A percentile compares a stretch with the other conserved stretches of the same genome.
Evolutionary conservation across 2,329 filamentous ascomycete species (phyloP).

Genomic region (Colletotrichum falcatum): DNA sequence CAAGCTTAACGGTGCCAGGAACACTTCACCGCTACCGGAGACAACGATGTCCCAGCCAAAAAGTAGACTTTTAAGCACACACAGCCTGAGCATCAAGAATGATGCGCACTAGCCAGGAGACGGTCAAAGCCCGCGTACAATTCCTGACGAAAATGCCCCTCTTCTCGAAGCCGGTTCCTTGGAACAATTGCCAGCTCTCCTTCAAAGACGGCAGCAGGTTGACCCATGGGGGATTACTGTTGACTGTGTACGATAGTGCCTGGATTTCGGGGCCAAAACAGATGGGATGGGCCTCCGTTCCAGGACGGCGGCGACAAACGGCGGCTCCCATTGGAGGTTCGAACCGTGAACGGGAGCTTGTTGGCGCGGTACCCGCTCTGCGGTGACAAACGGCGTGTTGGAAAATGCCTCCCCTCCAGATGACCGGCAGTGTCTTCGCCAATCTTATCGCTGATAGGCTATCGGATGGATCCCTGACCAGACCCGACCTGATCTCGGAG

Average conservation of each 20-base stretch:
- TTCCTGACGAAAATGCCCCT: constrained; percentile 32
- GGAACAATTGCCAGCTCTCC: constrained; percentile 25
- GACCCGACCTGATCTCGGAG: constrained; percentile 2
- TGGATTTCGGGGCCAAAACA: constrained; percentile 7
- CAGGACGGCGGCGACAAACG: constrained; percentile 9
- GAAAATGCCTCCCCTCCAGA: constrained; percentile 14
- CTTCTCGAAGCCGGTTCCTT: constrained; percentile 27
- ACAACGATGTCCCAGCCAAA: constrained; percentile 28
- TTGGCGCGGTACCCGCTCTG: constrained; percentile 31
- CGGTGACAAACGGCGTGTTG: constrained; percentile 9
- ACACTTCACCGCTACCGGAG: constrained; percentile 34
- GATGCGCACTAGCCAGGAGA: constrained; percentile 9
- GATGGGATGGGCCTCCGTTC: constrained; percentile 35
- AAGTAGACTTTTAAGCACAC: neutral
- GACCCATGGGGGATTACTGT: constrained; percentile 3
- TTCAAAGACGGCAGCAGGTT: neutral
- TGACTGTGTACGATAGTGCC: constrained; percentile 9
- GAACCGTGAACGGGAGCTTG: constrained; percentile 12
- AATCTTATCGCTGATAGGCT: constrained; percentile 25
- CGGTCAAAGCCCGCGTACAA: neutral
- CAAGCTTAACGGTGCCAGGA: constrained; percentile 22
- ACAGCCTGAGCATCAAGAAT: constrained; percentile 6
- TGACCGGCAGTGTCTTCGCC: constrained; percentile 21
- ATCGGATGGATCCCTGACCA: constrained; percentile 10
- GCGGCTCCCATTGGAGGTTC: constrained; percentile 19